Evolutionary conservation across 805 yeast species (phyloP).

Genomic region (Candida easanensis): DNA sequence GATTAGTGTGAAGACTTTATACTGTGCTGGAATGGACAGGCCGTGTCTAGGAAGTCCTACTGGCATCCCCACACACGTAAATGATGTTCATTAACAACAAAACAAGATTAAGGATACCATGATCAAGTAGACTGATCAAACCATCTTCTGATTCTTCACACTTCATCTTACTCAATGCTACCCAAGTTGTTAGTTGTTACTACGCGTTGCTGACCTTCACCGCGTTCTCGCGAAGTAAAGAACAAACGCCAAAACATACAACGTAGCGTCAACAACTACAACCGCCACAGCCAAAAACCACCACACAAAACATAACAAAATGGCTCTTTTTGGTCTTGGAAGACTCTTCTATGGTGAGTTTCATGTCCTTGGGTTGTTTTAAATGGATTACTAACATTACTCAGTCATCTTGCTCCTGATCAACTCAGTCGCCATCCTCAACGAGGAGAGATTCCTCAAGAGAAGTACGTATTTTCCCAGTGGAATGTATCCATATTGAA

Average conservation of each 20-base stretch:
- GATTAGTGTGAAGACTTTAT: no score
- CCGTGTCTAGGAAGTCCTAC: no score
- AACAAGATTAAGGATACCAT: no score
- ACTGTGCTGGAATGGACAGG: no score
- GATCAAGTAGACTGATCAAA: no score
- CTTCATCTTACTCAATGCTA: no score
- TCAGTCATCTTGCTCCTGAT: constrained; percentile 43
- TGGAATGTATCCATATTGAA: neutral
- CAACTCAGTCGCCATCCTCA: constrained; percentile 74
- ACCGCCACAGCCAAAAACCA: neutral
- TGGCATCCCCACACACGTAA: no score
- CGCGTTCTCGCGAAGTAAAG: neutral
- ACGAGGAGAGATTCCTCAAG: constrained; percentile 75
- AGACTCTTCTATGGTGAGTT: constrained; percentile 47
- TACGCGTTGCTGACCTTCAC: no score
- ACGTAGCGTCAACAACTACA: neutral
- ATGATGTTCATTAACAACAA: no score
- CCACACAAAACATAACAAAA: neutral
- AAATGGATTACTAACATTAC: neutral
- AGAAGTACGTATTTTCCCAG: constrained; percentile 43
- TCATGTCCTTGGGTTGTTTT: neutral
- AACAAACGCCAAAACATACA: neutral
- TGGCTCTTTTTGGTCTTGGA: constrained; percentile 56
- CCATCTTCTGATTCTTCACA: no score
- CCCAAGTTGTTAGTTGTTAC: no score